Conservation (phyloP, 148 eudicot genomes). For the Chenopodium berlandieri region DNA sequence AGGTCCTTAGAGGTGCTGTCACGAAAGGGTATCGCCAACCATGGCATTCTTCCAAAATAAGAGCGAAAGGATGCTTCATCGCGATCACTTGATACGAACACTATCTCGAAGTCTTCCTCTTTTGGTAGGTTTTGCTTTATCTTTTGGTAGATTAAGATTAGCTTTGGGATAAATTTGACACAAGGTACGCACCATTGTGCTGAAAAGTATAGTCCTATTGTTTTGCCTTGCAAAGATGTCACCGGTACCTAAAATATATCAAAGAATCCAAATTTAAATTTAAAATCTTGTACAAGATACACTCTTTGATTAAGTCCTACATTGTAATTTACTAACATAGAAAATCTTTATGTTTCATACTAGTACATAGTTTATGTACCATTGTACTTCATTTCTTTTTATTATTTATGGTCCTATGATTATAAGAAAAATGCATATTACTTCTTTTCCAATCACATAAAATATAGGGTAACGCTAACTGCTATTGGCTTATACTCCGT, state of each 20-base stretch:
- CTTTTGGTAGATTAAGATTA: conserved; percentile 55
- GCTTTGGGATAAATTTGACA: conserved; percentile 51
- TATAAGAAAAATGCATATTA: too few relatives aligned
- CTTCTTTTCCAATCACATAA: too few relatives aligned
- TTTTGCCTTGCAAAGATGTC: conserved; percentile 53
- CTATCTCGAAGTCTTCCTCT: conserved; percentile 53
- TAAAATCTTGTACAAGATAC: too few relatives aligned
- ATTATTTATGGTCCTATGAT: too few relatives aligned
- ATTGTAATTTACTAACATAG: background rate
- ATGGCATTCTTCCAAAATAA: conserved; percentile 54
- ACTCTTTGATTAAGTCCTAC: too few relatives aligned
- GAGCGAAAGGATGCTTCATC: conserved; percentile 41
- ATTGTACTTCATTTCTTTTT: too few relatives aligned
- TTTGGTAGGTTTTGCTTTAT: conserved; percentile 38
- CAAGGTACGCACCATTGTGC: conserved; percentile 76
- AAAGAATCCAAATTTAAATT: background rate
- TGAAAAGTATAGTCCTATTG: conserved; percentile 66
- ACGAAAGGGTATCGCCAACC: conserved; percentile 62
- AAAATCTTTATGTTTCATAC: too few relatives aligned
- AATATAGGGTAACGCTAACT: too few relatives aligned
- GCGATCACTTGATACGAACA: conserved; percentile 52
- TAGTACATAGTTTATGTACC: too few relatives aligned
- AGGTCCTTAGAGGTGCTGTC: conserved; percentile 44
- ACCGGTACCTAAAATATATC: conserved; percentile 40
- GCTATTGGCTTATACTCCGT: too few relatives aligned